Conservation (phyloP, 768 basidiomycete genomes). For the Brasilioporus rufonigricans region DNA sequence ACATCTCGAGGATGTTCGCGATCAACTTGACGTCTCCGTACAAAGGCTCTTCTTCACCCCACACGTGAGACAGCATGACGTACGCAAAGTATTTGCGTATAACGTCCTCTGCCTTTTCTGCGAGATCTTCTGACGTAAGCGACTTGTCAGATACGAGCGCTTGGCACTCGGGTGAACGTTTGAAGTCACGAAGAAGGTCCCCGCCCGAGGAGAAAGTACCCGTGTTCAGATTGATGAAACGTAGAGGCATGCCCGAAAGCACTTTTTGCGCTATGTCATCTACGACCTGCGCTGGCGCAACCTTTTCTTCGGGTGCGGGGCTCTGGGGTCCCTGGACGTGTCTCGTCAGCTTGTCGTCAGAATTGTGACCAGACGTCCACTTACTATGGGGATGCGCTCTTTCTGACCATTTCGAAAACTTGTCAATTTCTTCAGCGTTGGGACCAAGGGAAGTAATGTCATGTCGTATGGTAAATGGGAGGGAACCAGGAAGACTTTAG, state of each 20-base stretch:
- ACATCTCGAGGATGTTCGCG: slow-evolving; percentile 17
- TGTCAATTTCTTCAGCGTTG: not conserved
- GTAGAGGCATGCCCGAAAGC: slow-evolving; percentile 22
- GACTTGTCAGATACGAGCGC: slow-evolving; percentile 11
- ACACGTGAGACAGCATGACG: slow-evolving; percentile 29
- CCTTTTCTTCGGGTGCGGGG: slow-evolving; percentile 6
- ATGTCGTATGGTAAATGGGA: not conserved
- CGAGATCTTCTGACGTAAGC: slow-evolving; percentile 5
- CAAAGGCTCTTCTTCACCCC: slow-evolving; percentile 28
- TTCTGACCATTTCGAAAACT: not conserved
- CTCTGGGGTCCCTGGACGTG: not conserved
- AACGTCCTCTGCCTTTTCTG: slow-evolving; percentile 13
- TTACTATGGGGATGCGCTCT: slow-evolving; percentile 1
- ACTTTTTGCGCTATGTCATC: slow-evolving; percentile 19
- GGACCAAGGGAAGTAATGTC: slow-evolving; percentile 6
- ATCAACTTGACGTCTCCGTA: slow-evolving; percentile 15
- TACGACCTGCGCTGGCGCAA: slow-evolving; percentile 8
- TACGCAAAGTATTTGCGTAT: slow-evolving; percentile 25
- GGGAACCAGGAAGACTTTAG: slow-evolving; percentile 1
- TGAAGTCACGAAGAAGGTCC: slow-evolving; percentile 19
- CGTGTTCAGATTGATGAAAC: slow-evolving; percentile 20
- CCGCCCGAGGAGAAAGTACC: slow-evolving; percentile 18
- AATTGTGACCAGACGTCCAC: not conserved
- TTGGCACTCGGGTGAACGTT: slow-evolving; percentile 10
- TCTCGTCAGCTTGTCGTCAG: not conserved